A percentile compares a stretch with the other conserved stretches of the same genome.
phyloP scores from a whole-genome alignment of 495 filamentous ascomycete species.

The Talaromyces ruber region DNA sequence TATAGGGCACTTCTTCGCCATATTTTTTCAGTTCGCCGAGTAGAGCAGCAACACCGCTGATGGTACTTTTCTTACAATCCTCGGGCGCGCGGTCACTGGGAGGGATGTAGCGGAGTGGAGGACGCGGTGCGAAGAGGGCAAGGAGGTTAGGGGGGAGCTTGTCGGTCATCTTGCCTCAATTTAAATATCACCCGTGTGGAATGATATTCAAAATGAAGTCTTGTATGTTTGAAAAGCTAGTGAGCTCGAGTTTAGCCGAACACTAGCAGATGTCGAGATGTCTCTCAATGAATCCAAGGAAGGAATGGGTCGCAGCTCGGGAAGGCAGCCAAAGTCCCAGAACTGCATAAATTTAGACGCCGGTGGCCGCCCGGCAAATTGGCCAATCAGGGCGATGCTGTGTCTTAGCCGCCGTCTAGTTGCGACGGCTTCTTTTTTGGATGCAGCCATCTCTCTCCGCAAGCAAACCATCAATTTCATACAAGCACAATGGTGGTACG shows the following conservation, averaged over 20 bases:
- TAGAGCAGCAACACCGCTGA: conserved; percentile 65
- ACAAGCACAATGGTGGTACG: conserved; percentile 56
- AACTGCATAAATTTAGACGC: conserved; percentile 12
- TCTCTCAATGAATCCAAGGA: not conserved
- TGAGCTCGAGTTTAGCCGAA: not conserved
- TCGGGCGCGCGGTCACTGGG: conserved; percentile 78
- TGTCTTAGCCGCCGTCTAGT: conserved; percentile 1
- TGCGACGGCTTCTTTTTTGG: not conserved
- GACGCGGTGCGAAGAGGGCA: conserved; percentile 88
- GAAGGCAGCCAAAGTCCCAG: conserved; percentile 2
- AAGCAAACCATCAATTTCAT: not conserved
- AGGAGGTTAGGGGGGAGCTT: conserved; percentile 88
- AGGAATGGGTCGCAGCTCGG: not conserved
- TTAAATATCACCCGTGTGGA: not conserved
- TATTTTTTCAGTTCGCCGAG: conserved; percentile 62
- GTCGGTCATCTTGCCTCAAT: conserved; percentile 64
- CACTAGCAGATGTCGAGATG: not conserved
- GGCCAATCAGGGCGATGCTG: conserved; percentile 15
- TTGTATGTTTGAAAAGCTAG: not conserved
- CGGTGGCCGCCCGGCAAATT: conserved; percentile 11
- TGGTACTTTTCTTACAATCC: conserved; percentile 56
- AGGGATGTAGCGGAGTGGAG: conserved; percentile 82
- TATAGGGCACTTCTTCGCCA: conserved; percentile 62
- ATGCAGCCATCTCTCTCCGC: not conserved
- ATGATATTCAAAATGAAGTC: not conserved